These are phyloP conservation scores for Polyporus arcularius DNA, from an alignment of 768 basidiomycete species.

Conservation along the genomic window DNA sequence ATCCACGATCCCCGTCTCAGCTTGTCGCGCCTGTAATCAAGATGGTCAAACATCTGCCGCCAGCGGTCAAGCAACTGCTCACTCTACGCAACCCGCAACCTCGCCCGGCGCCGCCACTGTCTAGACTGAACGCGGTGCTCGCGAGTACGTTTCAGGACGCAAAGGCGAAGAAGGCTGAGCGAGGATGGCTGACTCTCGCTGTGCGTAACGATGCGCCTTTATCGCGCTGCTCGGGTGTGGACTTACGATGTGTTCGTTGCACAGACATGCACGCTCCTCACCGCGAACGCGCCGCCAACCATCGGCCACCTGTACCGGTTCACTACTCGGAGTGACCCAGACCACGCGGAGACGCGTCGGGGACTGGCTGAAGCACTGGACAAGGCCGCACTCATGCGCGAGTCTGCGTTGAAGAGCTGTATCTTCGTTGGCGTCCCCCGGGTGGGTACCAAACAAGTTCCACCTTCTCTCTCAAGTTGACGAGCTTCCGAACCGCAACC, in stretches of 20 bases:
- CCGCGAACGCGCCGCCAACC: slow-evolving; percentile 77
- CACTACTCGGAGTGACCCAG: slow-evolving; percentile 53
- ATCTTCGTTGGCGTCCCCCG: slow-evolving; percentile 88
- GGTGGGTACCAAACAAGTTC: slow-evolving; percentile 38
- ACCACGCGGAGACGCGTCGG: slow-evolving; percentile 42
- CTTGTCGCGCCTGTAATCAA: neutral
- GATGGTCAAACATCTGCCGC: slow-evolving; percentile 53
- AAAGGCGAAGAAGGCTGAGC: slow-evolving; percentile 60
- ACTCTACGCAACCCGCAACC: slow-evolving; percentile 65
- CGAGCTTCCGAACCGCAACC: neutral
- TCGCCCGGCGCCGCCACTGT: slow-evolving; percentile 55
- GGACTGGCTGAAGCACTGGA: slow-evolving; percentile 58
- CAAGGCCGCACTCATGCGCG: slow-evolving; percentile 84
- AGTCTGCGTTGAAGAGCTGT: slow-evolving; percentile 85
- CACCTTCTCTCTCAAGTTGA: neutral
- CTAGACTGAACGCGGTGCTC: slow-evolving; percentile 57
- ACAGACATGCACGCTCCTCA: slow-evolving; percentile 82
- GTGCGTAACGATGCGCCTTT: slow-evolving; percentile 42
- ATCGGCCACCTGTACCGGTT: slow-evolving; percentile 83
- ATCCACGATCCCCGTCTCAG: neutral
- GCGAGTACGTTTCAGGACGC: slow-evolving; percentile 67
- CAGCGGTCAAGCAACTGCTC: slow-evolving; percentile 70
- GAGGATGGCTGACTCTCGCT: slow-evolving; percentile 80
- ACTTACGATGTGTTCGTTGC: neutral
- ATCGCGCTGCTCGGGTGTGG: neutral